These are phyloP conservation scores for Neurospora sp. DNA, from an alignment of 495 filamentous ascomycete species.

Conservation along the genomic window DNA sequence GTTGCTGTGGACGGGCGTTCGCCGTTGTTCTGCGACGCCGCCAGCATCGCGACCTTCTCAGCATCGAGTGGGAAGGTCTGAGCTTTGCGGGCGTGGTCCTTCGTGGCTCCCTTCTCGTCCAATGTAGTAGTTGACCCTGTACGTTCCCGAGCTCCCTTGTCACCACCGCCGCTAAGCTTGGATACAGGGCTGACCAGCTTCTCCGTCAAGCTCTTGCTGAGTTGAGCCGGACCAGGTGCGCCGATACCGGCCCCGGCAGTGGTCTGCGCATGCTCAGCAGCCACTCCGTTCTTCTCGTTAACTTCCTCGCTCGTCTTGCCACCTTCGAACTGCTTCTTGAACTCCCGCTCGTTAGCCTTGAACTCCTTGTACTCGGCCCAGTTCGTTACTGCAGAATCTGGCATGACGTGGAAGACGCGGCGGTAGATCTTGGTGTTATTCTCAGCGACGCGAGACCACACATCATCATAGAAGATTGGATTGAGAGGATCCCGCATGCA, in stretches of 20 bases:
- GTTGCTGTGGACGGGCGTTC: background rate
- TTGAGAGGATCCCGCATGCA: slow-evolving; percentile 71
- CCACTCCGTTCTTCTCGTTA: slow-evolving; percentile 16
- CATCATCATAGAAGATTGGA: slow-evolving; percentile 73
- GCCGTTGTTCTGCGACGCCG: background rate
- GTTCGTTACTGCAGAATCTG: slow-evolving; percentile 82
- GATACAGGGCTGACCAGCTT: slow-evolving; percentile 6
- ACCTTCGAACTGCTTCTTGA: slow-evolving; percentile 55
- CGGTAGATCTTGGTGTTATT: slow-evolving; percentile 94
- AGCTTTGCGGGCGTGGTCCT: background rate
- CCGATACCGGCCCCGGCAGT: slow-evolving; percentile 21
- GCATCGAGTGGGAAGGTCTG: background rate
- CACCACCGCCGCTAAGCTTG: background rate
- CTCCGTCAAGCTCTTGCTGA: slow-evolving; percentile 8
- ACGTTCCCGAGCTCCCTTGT: background rate
- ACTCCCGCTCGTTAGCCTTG: slow-evolving; percentile 65
- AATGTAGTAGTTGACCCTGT: background rate
- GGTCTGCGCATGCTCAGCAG: slow-evolving; percentile 4
- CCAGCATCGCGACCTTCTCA: background rate
- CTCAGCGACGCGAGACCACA: slow-evolving; percentile 78
- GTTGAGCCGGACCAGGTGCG: slow-evolving; percentile 17
- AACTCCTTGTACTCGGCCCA: slow-evolving; percentile 95
- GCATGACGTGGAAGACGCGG: slow-evolving; percentile 92
- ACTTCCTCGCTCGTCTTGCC: slow-evolving; percentile 30
- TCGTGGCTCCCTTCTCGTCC: slow-evolving; percentile 15